Evolutionary conservation across 495 filamentous ascomycete genomes (phyloP).

Genomic region (Penicillium samsonianum): DNA sequence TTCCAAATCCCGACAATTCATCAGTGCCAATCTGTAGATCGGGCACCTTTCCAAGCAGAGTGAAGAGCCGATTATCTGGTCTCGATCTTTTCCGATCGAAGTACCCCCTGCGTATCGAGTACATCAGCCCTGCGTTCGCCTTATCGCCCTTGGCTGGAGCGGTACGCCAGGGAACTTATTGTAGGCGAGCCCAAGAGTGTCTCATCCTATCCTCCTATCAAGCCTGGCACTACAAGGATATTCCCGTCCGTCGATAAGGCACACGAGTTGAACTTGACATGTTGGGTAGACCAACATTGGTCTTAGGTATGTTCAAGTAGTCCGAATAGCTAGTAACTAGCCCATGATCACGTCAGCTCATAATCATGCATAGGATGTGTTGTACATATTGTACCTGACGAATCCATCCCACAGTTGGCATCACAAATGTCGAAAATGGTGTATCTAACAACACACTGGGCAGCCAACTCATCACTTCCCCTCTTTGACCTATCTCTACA

Average conservation of each 20-base stretch:
- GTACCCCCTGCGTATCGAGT: conserved; percentile 1
- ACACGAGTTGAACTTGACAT: background rate
- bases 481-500: background rate
- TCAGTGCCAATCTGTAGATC: conserved; percentile 3
- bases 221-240: conserved; percentile 4
- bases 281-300: conserved; percentile 9
- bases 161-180: background rate
- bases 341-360: conserved; percentile 3
- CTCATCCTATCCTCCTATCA: background rate
- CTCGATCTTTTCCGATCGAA: conserved; percentile 4
- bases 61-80: background rate
- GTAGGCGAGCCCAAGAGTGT: background rate
- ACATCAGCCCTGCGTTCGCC: conserved; percentile 1
- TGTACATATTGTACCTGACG: conserved; percentile 15
- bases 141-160: background rate
- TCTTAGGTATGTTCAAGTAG: conserved; percentile 6
- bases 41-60: background rate
- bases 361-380: conserved; percentile 13
- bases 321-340: background rate
- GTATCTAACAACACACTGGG: background rate
- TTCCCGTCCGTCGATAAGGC: background rate
- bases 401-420: conserved; percentile 1
- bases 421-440: background rate
- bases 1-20: conserved; percentile 2
- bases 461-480: conserved; percentile 12